Evolutionary conservation across 1,284 basidiomycete species (phyloP), one percentile per base, ranked within the genome.

Genomic region (Melampsora larici-populina): DNA sequence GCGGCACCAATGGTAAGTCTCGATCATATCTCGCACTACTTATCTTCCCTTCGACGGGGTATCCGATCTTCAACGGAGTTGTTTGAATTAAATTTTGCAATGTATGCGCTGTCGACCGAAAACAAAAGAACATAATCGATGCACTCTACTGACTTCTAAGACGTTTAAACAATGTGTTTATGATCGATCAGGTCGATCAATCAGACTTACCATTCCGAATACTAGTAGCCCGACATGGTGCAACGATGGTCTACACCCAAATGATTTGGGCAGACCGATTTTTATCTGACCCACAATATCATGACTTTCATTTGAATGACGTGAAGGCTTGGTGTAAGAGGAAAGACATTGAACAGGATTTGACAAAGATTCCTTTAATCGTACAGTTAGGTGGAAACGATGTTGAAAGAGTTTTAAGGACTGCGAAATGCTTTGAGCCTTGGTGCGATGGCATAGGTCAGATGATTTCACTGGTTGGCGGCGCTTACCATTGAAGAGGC

Each of bases 321-420:
- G 83, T 90, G 26, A 83, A 83, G 43, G 80, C 82, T 43, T 83
- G 83, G 18, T 80, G 81, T 29, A 79, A 80, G n/a, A 80, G 81
- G 21, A 84, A 84, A 21, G 82, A 83, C 2, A n/a, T 58, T 15
- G 64, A 65, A n/a, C 21, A n/a, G 40, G n/a, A 11, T 36, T 33
- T 65, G 40, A 21, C 15, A 17, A 65, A 43, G n/a, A 24, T 65
- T 15, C 88, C 89, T 0, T 88, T 90, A 1, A 87, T 92, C 2
- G 89, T 89, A 6, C 91, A 92, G 81, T 83, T 92, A 3, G 89
- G 88, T 58, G 91, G 90, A 5, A 88, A 91, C 81, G 87, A 91
- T 79, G 85, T 88, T 11, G 86, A 89, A 40, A 81, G 82, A 15
- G 84, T 91, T 21, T 87, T 90, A 0, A 83, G 85, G 66, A 90